Evolutionary conservation across 768 basidiomycete species (phyloP).

Genomic region (Austroboletus eburneus): DNA sequence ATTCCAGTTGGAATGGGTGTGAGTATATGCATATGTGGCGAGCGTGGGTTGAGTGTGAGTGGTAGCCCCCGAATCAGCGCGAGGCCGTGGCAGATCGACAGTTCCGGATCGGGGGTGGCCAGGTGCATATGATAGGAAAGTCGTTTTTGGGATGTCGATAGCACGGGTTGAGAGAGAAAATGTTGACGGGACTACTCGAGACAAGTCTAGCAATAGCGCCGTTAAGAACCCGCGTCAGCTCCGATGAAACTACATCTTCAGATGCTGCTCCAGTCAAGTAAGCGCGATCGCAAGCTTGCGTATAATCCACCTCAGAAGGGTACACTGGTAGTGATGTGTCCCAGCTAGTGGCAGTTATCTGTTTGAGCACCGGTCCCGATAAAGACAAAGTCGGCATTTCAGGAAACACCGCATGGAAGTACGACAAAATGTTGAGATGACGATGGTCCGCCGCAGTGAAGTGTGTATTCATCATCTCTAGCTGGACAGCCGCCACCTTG

Average conservation of each 20-base stretch:
- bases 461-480: slow-evolving; percentile 25
- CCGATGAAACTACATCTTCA: slow-evolving; percentile 73
- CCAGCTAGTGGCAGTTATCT: slow-evolving; percentile 53
- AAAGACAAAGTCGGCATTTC: slow-evolving; percentile 23
- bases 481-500: slow-evolving; percentile 43
- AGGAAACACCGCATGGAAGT: slow-evolving; percentile 58
- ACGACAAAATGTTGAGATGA: slow-evolving; percentile 65
- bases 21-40: slow-evolving; percentile 59
- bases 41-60: slow-evolving; percentile 25
- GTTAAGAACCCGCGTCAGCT: slow-evolving; percentile 70
- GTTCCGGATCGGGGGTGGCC: slow-evolving; percentile 52
- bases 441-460: slow-evolving; percentile 63
- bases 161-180: not conserved
- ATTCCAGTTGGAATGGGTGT: slow-evolving; percentile 61
- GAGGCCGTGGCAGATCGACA: slow-evolving; percentile 69
- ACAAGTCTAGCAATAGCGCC: slow-evolving; percentile 79
- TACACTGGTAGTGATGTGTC: slow-evolving; percentile 62
- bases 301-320: slow-evolving; percentile 71
- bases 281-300: slow-evolving; percentile 54
- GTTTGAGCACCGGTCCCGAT: slow-evolving; percentile 20
- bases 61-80: slow-evolving; percentile 61
- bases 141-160: not conserved
- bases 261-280: slow-evolving; percentile 67
- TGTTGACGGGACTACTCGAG: slow-evolving; percentile 10
- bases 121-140: slow-evolving; percentile 55